A percentile compares a stretch with the other conserved stretches of the same genome.
These are phyloP conservation scores for Pseudogymnoascus sp. DNA, from an alignment of 2,329 filamentous ascomycete genomes.

Conservation along the genomic window DNA sequence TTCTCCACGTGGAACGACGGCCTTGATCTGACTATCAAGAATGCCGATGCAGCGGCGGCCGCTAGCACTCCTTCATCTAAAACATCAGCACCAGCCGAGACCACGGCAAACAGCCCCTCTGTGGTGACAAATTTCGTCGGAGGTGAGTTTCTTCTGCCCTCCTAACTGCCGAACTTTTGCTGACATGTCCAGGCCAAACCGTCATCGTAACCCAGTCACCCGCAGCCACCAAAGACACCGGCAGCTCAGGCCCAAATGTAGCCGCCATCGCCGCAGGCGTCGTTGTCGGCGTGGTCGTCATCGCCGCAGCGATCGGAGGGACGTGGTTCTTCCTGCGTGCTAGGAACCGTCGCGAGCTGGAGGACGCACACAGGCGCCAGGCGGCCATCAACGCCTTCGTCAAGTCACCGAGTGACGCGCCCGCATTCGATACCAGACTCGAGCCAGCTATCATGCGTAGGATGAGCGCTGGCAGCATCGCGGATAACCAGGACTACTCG, in stretches of 20 bases:
- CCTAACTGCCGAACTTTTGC: neutral
- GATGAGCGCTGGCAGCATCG: conserved; percentile 91
- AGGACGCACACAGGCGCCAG: conserved; percentile 78
- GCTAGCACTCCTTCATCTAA: neutral
- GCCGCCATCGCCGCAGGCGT: conserved; percentile 81
- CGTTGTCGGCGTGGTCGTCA: conserved; percentile 70
- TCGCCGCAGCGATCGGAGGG: conserved; percentile 59
- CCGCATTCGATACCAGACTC: conserved; percentile 73
- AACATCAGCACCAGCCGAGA: neutral
- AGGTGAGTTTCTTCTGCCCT: neutral
- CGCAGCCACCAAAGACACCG: neutral
- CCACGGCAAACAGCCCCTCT: neutral
- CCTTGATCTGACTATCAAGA: neutral
- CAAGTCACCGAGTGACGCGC: conserved; percentile 55
- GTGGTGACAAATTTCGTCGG: neutral
- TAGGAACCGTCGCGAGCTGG: conserved; percentile 66
- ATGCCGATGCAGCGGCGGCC: neutral
- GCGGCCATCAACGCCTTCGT: conserved; percentile 72
- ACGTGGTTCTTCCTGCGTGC: conserved; percentile 67
- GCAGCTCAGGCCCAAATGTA: conserved; percentile 49
- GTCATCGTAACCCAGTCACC: neutral
- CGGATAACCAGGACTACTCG: conserved; percentile 95
- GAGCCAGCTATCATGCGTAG: conserved; percentile 78
- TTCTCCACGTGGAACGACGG: neutral
- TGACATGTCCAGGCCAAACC: neutral